Conservation (phyloP, 78 protist species). For the Chrysochromulina parva region DNA sequence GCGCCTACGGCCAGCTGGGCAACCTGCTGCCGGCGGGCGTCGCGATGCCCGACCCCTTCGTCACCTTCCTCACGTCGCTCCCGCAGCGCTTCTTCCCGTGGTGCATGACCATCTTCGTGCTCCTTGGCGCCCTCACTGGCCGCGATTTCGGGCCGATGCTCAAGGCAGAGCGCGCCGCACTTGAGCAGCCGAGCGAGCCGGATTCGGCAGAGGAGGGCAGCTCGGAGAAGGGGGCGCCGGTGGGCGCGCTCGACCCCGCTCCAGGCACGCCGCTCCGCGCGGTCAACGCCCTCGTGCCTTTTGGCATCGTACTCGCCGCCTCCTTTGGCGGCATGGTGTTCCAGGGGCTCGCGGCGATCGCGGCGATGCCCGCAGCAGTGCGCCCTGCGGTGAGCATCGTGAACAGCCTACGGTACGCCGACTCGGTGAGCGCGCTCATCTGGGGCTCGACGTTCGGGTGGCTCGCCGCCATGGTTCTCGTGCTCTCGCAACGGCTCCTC, state of each 20-base stretch:
- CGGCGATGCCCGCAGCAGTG: background rate
- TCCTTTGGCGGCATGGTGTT: background rate
- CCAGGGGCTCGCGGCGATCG: background rate
- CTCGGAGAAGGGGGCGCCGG: background rate
- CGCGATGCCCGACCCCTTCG: background rate
- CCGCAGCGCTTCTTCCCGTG: background rate
- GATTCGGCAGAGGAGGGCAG: background rate
- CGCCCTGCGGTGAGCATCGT: background rate
- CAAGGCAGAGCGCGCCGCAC: background rate
- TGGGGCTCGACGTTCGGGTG: conserved; percentile 14
- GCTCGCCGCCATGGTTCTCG: background rate
- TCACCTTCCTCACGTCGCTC: background rate
- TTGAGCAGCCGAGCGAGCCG: background rate
- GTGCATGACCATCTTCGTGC: background rate
- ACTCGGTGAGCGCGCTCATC: conserved; percentile 8
- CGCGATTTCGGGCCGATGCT: background rate
- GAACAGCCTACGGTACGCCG: background rate
- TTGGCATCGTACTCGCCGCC: background rate
- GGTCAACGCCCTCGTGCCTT: background rate
- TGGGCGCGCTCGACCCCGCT: background rate
- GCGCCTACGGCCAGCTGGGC: background rate
- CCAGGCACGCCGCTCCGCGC: conserved; percentile 19
- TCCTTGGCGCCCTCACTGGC: background rate
- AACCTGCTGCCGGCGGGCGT: background rate
- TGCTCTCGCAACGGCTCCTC: background rate